Conservation (phyloP, 169 alveolate genomes). For the Eimeria sp. region DNA sequence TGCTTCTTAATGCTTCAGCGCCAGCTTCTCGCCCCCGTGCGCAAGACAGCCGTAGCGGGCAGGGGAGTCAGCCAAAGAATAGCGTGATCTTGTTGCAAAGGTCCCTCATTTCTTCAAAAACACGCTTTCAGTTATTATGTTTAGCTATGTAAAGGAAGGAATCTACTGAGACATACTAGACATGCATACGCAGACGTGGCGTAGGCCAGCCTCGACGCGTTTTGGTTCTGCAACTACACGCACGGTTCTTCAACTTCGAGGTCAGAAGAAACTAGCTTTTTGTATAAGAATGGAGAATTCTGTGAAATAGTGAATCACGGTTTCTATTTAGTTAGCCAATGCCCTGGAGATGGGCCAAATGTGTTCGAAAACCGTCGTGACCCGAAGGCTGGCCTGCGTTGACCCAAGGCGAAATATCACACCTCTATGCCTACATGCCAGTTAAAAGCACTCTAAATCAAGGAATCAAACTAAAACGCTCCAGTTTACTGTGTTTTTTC, state of each 20-base stretch:
- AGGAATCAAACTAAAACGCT: background rate
- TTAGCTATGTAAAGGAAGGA: background rate
- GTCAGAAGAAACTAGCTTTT: background rate
- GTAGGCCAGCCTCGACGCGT: constrained; percentile 34
- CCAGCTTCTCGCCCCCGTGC: background rate
- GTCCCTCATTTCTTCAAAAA: background rate
- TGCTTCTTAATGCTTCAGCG: background rate
- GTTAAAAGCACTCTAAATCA: background rate
- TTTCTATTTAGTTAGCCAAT: background rate
- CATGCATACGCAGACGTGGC: background rate
- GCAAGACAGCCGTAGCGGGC: constrained; percentile 31
- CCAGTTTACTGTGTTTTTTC: background rate
- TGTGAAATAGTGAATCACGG: background rate
- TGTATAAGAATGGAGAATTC: background rate
- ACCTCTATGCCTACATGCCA: background rate
- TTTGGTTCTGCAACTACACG: background rate
- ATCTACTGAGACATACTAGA: constrained; percentile 2
- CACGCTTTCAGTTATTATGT: background rate
- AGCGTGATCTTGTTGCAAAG: background rate
- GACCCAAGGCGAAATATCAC: background rate
- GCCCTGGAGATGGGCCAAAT: background rate
- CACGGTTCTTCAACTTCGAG: background rate
- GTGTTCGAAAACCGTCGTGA: background rate
- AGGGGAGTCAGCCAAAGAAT: background rate
- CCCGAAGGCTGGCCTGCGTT: background rate